Percentiles rank a stretch among this genome's conserved stretches.
phyloP scores from a whole-genome alignment of 306 rosid species.

The Quercus alba region DNA sequence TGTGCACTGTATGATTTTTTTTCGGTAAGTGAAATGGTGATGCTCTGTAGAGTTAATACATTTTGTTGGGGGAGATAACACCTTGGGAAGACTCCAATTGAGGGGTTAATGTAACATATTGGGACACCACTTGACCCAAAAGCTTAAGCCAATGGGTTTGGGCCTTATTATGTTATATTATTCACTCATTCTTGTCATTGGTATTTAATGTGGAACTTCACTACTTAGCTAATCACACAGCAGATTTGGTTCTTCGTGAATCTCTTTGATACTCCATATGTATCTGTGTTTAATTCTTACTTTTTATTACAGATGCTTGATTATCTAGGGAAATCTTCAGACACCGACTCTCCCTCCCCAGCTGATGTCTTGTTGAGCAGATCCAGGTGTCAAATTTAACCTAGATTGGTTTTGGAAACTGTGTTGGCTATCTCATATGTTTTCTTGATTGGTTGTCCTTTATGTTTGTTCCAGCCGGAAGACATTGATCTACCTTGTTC shows the following conservation, averaged over 20 bases:
- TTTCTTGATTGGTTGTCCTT: conserved; percentile 29
- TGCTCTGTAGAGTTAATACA: neutral
- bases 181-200: too few relatives aligned
- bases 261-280: neutral
- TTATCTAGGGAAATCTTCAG: conserved; percentile 79
- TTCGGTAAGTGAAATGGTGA: neutral
- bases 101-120: too few relatives aligned
- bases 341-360: conserved; percentile 67
- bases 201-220: too few relatives aligned
- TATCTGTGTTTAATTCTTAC: conserved; percentile 3
- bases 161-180: too few relatives aligned
- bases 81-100: too few relatives aligned
- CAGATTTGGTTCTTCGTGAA: neutral
- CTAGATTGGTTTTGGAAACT: conserved; percentile 29
- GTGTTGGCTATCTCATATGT: conserved; percentile 16
- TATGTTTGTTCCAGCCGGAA: conserved; percentile 71
- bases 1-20: neutral
- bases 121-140: too few relatives aligned
- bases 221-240: neutral
- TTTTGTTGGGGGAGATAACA: too few relatives aligned
- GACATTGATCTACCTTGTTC: conserved; percentile 89
- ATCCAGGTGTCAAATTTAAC: conserved; percentile 59
- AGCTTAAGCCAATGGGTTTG: too few relatives aligned
- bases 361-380: conserved; percentile 55
- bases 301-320: conserved; percentile 67